Evolutionary conservation across 768 basidiomycete genomes (phyloP), one percentile per base, ranked within the genome.

Genomic region (Suillus decipiens): DNA sequence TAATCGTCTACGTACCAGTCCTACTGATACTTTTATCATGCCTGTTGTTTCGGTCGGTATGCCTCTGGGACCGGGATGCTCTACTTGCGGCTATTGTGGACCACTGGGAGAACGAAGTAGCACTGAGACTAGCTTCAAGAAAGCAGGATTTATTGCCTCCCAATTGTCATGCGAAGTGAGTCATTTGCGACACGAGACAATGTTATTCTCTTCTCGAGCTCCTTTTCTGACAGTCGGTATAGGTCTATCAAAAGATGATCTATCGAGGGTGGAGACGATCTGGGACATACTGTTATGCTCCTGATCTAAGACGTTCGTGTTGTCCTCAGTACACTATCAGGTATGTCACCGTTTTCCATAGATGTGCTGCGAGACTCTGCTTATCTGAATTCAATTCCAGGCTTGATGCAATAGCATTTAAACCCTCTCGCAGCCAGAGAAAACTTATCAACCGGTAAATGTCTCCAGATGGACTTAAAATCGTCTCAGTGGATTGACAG

Each of bases 251-350:
- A 70, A 79, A 75, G 67, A 92, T 94, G 90, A 88, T 93, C 66
- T 88, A 93, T 75, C 82, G 88, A 22, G 92, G 92, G 31, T 95
- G 92, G 92, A 84, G 93, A 60, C 84, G 93, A 64, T 91, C 90
- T 61, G 92, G 92, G 76, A 80, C 78, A 34, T 95, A 88, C 76
- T 88, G 93, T 69, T 98, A 98, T 75, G 93, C 92, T 66, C 95
- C 95, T 5, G 88, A 96, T 73, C 79, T 96, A 75, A 83, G 79
- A 65, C 73, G 76, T 6, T 89, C 94, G 11, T 98, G 96, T 72
- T 99, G 96, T 72, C 93, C 96, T 1, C 92, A 95, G 67, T 96
- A 97, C 72, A 94, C 96, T 3, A 98, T 98, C 73, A 92, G 86
- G 94, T 91, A 68, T 28, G 28, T 28, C 28, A 28, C 28, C 61